Conservation (phyloP, 2,329 filamentous ascomycete genomes). For the Botrytis fragariae region DNA sequence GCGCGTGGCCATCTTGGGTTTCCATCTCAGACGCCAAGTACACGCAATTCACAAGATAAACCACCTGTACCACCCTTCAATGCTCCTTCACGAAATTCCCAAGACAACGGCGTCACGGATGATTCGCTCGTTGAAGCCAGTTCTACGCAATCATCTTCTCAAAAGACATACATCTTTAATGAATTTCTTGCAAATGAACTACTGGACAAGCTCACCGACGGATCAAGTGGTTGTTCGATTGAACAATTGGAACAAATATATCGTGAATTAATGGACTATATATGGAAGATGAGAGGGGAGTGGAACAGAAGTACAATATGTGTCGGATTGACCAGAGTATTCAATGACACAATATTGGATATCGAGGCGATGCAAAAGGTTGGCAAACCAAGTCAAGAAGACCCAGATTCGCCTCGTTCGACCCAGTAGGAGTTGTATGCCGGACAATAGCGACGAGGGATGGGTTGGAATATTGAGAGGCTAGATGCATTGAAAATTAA, state of each 20-base stretch:
- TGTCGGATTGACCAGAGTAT: slow-evolving; percentile 60
- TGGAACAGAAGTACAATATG: slow-evolving; percentile 81
- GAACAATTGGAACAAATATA: slow-evolving; percentile 96
- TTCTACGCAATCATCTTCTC: slow-evolving; percentile 34
- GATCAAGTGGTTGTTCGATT: slow-evolving; percentile 50
- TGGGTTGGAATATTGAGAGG: slow-evolving; percentile 7
- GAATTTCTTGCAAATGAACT: slow-evolving; percentile 39
- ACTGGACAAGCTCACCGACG: slow-evolving; percentile 29
- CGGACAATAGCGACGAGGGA: not conserved
- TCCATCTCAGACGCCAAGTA: slow-evolving; percentile 37
- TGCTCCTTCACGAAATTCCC: slow-evolving; percentile 32
- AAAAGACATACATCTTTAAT: slow-evolving; percentile 42
- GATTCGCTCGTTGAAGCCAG: slow-evolving; percentile 35
- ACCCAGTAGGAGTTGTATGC: not conserved
- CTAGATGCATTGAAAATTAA: not conserved
- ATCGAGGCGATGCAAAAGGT: slow-evolving; percentile 49
- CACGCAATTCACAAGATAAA: slow-evolving; percentile 36
- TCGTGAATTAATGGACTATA: slow-evolving; percentile 81
- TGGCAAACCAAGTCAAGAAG: slow-evolving; percentile 31
- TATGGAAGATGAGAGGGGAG: slow-evolving; percentile 77
- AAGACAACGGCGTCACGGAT: slow-evolving; percentile 30
- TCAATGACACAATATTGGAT: slow-evolving; percentile 71
- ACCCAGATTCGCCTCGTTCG: not conserved
- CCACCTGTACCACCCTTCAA: slow-evolving; percentile 43
- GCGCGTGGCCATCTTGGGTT: slow-evolving; percentile 40